Evolutionary conservation across 2,329 filamentous ascomycete species (phyloP).

Genomic region (Penicillium sp.): DNA sequence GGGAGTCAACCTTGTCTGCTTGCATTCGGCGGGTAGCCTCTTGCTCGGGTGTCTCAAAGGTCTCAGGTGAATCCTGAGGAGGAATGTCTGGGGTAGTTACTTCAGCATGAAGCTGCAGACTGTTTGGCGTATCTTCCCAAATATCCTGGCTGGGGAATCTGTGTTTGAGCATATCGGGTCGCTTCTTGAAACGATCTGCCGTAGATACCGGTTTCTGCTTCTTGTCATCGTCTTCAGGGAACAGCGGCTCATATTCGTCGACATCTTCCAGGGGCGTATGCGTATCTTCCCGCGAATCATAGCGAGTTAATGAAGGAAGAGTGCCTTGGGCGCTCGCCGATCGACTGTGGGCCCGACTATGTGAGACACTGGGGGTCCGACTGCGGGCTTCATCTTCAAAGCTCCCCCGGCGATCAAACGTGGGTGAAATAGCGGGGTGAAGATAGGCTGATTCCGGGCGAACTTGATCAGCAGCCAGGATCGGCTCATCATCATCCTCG

Average conservation of each 20-base stretch:
- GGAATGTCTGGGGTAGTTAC: slow-evolving; percentile 77
- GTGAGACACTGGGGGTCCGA: slow-evolving; percentile 56
- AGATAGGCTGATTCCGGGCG: slow-evolving; percentile 68
- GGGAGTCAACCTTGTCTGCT: slow-evolving; percentile 40
- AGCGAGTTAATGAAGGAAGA: slow-evolving; percentile 56
- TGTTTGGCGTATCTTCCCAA: slow-evolving; percentile 94
- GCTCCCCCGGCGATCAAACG: slow-evolving; percentile 64
- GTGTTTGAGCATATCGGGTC: slow-evolving; percentile 56
- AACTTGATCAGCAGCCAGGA: slow-evolving; percentile 86
- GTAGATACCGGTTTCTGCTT: slow-evolving; percentile 55
- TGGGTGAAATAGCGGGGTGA: slow-evolving; percentile 80
- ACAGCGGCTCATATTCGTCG: slow-evolving; percentile 92
- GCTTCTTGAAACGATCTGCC: slow-evolving; percentile 58
- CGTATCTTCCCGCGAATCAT: slow-evolving; percentile 55
- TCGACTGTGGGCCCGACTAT: slow-evolving; percentile 66
- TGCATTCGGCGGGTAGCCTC: slow-evolving; percentile 48
- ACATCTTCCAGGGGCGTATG: slow-evolving; percentile 80
- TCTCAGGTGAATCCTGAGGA: slow-evolving; percentile 43
- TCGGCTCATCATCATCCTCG: slow-evolving; percentile 69
- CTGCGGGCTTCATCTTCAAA: slow-evolving; percentile 55
- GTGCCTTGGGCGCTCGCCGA: slow-evolving; percentile 65
- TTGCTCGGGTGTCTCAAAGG: slow-evolving; percentile 52
- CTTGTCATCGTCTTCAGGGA: slow-evolving; percentile 74
- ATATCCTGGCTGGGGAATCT: slow-evolving; percentile 94
- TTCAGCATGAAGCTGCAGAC: slow-evolving; percentile 73